phyloP scores from a whole-genome alignment of 139 green algal species.

The Raphidocelis subcapitata region DNA sequence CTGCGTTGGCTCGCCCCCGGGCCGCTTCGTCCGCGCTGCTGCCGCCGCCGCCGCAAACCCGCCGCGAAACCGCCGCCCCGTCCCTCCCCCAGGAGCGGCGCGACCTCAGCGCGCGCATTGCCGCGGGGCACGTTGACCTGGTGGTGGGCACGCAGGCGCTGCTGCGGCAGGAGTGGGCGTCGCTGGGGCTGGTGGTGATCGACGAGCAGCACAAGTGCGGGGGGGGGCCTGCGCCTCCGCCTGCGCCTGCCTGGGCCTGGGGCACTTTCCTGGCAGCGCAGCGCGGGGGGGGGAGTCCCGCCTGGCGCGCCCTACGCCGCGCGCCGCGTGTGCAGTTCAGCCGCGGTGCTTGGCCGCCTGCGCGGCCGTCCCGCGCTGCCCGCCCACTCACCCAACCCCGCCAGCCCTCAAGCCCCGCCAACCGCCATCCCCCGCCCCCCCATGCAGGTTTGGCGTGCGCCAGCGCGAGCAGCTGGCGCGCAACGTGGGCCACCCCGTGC shows the following conservation, averaged over 20 bases:
- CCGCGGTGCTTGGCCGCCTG: too few relatives aligned
- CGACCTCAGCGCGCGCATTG: constrained; percentile 9
- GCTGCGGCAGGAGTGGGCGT: constrained; percentile 46
- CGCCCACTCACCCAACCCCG: too few relatives aligned
- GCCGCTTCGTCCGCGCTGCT: too few relatives aligned
- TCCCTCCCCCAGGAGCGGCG: constrained; percentile 21
- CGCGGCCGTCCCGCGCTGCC: too few relatives aligned
- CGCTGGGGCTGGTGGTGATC: constrained; percentile 86
- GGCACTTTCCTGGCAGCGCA: too few relatives aligned
- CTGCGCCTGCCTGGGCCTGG: too few relatives aligned
- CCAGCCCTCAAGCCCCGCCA: not conserved
- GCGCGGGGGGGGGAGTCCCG: too few relatives aligned
- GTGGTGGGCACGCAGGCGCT: constrained; percentile 88
- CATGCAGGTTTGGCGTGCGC: constrained; percentile 80
- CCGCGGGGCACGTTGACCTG: constrained; percentile 59
- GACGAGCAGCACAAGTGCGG: constrained; percentile 95
- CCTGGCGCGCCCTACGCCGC: too few relatives aligned
- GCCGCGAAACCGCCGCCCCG: not conserved
- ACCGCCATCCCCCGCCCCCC: not conserved
- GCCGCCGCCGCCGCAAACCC: too few relatives aligned
- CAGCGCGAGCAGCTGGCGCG: constrained; percentile 70
- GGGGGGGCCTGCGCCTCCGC: too few relatives aligned
- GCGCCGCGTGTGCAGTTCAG: too few relatives aligned
- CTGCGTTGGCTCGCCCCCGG: too few relatives aligned
- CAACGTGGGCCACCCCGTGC: constrained; percentile 61